These are phyloP conservation scores for Cicer pinnatifidum DNA, from an alignment of 306 rosid species.

Conservation along the genomic window DNA sequence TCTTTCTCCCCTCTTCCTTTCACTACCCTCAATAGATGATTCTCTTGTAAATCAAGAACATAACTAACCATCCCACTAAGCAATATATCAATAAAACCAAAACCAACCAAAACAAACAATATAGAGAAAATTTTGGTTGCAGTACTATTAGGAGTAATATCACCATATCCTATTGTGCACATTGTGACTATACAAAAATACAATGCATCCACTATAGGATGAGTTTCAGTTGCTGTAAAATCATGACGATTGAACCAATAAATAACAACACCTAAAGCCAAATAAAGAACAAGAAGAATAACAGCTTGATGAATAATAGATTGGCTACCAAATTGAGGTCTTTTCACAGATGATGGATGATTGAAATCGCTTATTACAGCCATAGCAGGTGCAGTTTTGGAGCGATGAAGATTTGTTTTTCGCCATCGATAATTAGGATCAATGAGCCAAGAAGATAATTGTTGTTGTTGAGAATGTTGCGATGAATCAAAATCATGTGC, in stretches of 20 bases:
- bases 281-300: conserved; percentile 68
- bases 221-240: conserved; percentile 67
- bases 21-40: conserved; percentile 65
- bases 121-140: conserved; percentile 80
- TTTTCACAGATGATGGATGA: conserved; percentile 42
- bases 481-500: conserved; percentile 48
- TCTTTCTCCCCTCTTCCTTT: conserved; percentile 62
- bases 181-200: conserved; percentile 95
- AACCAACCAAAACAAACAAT: conserved; percentile 85
- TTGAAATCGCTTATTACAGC: conserved; percentile 64
- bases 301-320: conserved; percentile 68
- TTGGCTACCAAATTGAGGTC: conserved; percentile 62
- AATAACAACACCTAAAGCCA: conserved; percentile 74
- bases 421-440: conserved; percentile 67
- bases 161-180: conserved; percentile 98
- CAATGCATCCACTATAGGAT: conserved; percentile 85
- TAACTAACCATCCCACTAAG: conserved; percentile 88
- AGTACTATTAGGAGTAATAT: conserved; percentile 77
- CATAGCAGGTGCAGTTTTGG: conserved; percentile 94
- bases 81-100: conserved; percentile 89
- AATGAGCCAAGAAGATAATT: conserved; percentile 56
- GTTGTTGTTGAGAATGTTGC: conserved; percentile 42
- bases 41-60: conserved; percentile 94
- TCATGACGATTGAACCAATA: conserved; percentile 71
- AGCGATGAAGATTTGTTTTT: conserved; percentile 75